Percentiles rank a stretch among this genome's conserved stretches.
Evolutionary conservation across 2,329 filamentous ascomycete species (phyloP).

Genomic region (Albifimbria verrucaria): DNA sequence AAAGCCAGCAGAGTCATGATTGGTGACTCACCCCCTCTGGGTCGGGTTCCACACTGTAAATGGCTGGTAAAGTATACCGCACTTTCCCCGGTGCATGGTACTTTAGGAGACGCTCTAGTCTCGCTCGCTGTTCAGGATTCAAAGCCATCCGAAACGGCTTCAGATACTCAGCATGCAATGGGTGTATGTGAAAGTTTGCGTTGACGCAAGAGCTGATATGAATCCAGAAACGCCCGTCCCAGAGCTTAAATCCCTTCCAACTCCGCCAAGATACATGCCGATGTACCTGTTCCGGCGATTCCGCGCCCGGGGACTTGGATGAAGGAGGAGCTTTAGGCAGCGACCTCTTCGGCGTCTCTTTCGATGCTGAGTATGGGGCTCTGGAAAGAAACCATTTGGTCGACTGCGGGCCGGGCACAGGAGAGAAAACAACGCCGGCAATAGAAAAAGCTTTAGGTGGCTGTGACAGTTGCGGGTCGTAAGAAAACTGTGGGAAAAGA

Average conservation of each 20-base stretch:
- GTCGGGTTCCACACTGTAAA: slow-evolving; percentile 44
- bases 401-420: slow-evolving; percentile 16
- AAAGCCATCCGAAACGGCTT: slow-evolving; percentile 48
- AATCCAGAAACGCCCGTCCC: slow-evolving; percentile 63
- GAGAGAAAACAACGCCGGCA: slow-evolving; percentile 35
- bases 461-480: slow-evolving; percentile 3
- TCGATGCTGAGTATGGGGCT: slow-evolving; percentile 40
- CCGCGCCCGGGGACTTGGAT: slow-evolving; percentile 7
- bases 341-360: slow-evolving; percentile 24
- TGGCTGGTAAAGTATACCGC: slow-evolving; percentile 51
- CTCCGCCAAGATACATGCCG: slow-evolving; percentile 20
- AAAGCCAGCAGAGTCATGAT: slow-evolving; percentile 46
- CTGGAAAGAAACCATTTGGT: slow-evolving; percentile 43
- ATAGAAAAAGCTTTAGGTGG: slow-evolving; percentile 39
- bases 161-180: slow-evolving; percentile 40
- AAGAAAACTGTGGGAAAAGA: slow-evolving; percentile 44
- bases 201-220: slow-evolving; percentile 41
- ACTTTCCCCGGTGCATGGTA: slow-evolving; percentile 52
- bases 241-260: slow-evolving; percentile 37
- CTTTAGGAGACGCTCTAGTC: slow-evolving; percentile 41
- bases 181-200: slow-evolving; percentile 39
- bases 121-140: slow-evolving; percentile 20
- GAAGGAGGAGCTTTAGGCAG: slow-evolving; percentile 18
- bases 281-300: slow-evolving; percentile 4
- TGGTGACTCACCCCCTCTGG: background rate